Evolutionary conservation across 1,139 yeast genomes (phyloP).

Genomic region (Groenewaldozyma auringiensis): DNA sequence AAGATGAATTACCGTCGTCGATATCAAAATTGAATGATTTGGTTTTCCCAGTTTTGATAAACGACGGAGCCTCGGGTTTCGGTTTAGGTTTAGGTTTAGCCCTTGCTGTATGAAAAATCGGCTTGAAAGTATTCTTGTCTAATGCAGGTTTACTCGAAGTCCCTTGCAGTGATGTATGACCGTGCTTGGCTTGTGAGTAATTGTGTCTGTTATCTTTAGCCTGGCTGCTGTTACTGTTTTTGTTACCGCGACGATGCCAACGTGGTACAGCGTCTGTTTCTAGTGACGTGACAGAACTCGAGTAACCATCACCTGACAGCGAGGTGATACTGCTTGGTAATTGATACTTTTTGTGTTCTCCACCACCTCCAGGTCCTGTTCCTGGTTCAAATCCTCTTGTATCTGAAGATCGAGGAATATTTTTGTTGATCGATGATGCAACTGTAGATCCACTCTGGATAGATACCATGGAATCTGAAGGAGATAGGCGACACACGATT

Average conservation of each 20-base stretch:
- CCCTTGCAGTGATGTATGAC: neutral
- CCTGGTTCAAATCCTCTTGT: neutral
- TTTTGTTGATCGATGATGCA: neutral
- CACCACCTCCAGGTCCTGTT: neutral
- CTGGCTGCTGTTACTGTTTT: constrained; percentile 45
- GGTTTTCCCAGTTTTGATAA: constrained; percentile 1
- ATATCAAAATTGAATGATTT: constrained; percentile 4
- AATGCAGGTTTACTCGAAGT: neutral
- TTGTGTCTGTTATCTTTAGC: too few relatives aligned
- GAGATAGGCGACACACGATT: neutral
- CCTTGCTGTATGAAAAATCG: constrained; percentile 2
- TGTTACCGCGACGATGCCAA: constrained; percentile 5
- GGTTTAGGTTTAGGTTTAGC: neutral
- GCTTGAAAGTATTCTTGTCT: constrained; percentile 10
- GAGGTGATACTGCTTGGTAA: neutral
- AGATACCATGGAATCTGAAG: neutral
- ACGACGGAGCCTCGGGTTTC: neutral
- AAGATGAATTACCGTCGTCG: constrained; percentile 6
- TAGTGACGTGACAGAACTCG: neutral
- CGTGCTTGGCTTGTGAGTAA: neutral
- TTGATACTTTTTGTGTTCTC: neutral
- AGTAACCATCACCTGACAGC: neutral
- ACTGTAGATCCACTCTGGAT: neutral
- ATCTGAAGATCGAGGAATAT: neutral
- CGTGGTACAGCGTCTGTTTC: neutral